phyloP scores from a whole-genome alignment of 129 eudicot genomes.

The Logfia minima region DNA sequence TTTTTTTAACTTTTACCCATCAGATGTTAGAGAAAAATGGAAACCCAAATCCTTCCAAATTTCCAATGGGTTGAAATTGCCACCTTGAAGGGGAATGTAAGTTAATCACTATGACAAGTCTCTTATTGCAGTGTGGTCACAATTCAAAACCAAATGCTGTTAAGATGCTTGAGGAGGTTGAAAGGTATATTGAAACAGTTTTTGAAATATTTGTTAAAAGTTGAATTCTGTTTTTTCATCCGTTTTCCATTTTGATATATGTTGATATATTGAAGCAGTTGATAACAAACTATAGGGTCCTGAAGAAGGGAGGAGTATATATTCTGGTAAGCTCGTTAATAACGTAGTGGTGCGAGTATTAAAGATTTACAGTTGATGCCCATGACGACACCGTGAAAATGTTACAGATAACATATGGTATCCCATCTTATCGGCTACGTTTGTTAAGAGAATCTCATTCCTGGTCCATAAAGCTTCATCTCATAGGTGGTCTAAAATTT shows the following conservation, averaged over 20 bases:
- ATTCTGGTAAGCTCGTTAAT: constrained; percentile 63
- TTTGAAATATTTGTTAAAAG: neutral
- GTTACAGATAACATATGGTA: constrained; percentile 83
- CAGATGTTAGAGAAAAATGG: neutral
- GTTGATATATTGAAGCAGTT: constrained; percentile 78
- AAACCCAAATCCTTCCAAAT: neutral
- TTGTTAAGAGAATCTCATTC: constrained; percentile 61
- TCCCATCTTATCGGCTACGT: constrained; percentile 65
- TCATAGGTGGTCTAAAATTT: constrained; percentile 57
- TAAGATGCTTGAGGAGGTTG: constrained; percentile 88
- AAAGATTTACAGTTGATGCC: constrained; percentile 27
- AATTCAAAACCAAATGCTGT: constrained; percentile 69
- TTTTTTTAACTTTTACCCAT: neutral
- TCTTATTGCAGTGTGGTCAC: constrained; percentile 67
- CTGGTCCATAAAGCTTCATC: constrained; percentile 82
- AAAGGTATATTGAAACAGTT: constrained; percentile 47
- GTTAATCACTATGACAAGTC: constrained; percentile 12
- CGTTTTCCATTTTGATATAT: constrained; percentile 52
- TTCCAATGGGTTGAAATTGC: neutral
- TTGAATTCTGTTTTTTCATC: constrained; percentile 24
- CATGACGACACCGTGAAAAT: constrained; percentile 22
- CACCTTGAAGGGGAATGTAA: neutral
- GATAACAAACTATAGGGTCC: constrained; percentile 92
- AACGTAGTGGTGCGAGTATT: constrained; percentile 13
- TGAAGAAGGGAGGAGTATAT: constrained; percentile 88